Percentiles rank a stretch among this genome's conserved stretches.
Evolutionary conservation across 805 yeast species (phyloP).

Genomic region (Zygosaccharomyces siamensis): DNA sequence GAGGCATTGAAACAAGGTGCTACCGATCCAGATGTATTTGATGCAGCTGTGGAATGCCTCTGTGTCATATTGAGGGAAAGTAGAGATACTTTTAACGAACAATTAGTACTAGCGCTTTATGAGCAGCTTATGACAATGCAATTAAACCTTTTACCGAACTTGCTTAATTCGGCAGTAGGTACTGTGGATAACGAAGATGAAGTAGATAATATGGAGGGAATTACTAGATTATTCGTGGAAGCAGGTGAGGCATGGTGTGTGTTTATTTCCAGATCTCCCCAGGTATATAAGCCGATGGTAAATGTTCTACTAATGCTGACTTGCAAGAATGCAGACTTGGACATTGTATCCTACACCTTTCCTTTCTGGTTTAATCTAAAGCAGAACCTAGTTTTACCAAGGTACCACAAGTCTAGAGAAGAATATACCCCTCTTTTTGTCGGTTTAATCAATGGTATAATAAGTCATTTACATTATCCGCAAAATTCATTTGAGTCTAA

Average conservation of each 20-base stretch:
- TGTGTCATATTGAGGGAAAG: conserved; percentile 78
- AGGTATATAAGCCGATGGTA: conserved; percentile 65
- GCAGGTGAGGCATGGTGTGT: conserved; percentile 97
- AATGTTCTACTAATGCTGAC: conserved; percentile 67
- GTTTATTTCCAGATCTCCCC: conserved; percentile 67
- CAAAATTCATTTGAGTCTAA: conserved; percentile 54
- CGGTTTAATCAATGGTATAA: conserved; percentile 32
- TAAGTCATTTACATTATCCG: conserved; percentile 77
- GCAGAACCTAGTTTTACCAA: conserved; percentile 45
- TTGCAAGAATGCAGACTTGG: conserved; percentile 74
- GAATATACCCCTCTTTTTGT: conserved; percentile 24
- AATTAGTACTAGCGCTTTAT: conserved; percentile 60
- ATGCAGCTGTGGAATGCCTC: conserved; percentile 82
- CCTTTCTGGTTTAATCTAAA: conserved; percentile 86
- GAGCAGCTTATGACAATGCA: conserved; percentile 62
- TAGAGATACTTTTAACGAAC: conserved; percentile 61
- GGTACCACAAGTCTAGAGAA: conserved; percentile 28
- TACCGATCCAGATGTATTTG: conserved; percentile 47
- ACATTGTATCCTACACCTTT: conserved; percentile 84
- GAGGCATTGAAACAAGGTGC: conserved; percentile 47
- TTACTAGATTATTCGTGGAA: conserved; percentile 76
- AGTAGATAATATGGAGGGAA: conserved; percentile 59
- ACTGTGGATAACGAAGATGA: conserved; percentile 42
- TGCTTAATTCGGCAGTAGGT: conserved; percentile 12
- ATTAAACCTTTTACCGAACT: conserved; percentile 42